Evolutionary conservation across 805 yeast species (phyloP).

Genomic region (Lipomyces oligophaga): DNA sequence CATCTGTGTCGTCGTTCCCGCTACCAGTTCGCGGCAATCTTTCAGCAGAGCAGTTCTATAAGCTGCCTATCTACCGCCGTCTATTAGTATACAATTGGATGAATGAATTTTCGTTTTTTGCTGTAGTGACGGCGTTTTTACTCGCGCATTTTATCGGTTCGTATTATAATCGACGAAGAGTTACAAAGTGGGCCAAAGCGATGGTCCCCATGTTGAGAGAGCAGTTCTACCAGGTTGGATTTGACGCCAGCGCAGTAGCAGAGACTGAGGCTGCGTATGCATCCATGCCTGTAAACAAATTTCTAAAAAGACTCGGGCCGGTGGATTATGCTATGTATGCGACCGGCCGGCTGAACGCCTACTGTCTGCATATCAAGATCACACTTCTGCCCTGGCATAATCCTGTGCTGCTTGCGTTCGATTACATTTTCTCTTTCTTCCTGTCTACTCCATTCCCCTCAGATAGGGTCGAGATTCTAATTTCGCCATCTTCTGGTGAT

Average conservation of each 20-base stretch:
- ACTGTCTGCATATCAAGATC: conserved; percentile 57
- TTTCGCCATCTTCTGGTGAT: conserved; percentile 59
- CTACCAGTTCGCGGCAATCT: too few relatives aligned
- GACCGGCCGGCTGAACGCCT: conserved; percentile 79
- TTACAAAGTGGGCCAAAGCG: conserved; percentile 50
- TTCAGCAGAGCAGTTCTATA: conserved; percentile 54
- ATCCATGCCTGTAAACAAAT: conserved; percentile 36
- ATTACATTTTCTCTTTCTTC: conserved; percentile 55
- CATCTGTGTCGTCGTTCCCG: conserved; percentile 3
- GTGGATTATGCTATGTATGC: conserved; percentile 70
- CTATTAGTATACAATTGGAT: conserved; percentile 66
- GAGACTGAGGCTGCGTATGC: conserved; percentile 30
- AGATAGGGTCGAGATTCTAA: conserved; percentile 57
- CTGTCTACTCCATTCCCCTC: conserved; percentile 43
- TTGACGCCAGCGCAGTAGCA: conserved; percentile 11
- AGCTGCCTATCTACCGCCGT: conserved; percentile 58
- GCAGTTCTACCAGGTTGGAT: conserved; percentile 77
- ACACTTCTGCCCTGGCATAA: conserved; percentile 78
- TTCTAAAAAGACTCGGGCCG: conserved; percentile 55
- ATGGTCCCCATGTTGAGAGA: conserved; percentile 52
- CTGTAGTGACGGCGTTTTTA: conserved; percentile 49
- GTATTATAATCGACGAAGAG: conserved; percentile 52
- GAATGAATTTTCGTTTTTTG: conserved; percentile 59
- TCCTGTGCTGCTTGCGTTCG: conserved; percentile 61
- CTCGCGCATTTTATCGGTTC: conserved; percentile 57